Evolutionary conservation across 148 eudicot species (phyloP).

Genomic region (Salicornia ramosissima): DNA sequence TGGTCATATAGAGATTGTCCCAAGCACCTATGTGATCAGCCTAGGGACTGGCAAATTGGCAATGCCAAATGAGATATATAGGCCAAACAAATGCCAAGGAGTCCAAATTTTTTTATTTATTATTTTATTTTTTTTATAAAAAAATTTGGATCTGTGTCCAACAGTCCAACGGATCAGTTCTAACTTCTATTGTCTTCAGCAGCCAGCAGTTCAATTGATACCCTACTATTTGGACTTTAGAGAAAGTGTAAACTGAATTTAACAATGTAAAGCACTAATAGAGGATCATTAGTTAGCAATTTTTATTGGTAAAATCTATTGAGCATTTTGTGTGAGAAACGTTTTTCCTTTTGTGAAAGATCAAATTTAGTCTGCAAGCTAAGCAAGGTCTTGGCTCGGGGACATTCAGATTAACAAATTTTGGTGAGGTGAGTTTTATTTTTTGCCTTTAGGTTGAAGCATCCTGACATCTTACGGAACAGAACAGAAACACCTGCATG

Average conservation of each 20-base stretch:
- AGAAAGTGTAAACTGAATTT: neutral
- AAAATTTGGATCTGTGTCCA: no score
- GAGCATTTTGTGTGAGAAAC: conserved; percentile 1
- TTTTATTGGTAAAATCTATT: neutral
- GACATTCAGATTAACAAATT: neutral
- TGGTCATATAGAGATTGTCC: neutral
- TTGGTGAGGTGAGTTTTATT: conserved; percentile 1
- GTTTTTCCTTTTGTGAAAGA: neutral
- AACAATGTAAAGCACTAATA: neutral
- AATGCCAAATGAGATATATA: neutral
- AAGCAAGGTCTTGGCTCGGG: neutral
- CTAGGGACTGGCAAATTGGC: conserved; percentile 10
- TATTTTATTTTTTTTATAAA: no score
- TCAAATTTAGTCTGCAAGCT: neutral
- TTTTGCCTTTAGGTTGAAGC: conserved; percentile 4
- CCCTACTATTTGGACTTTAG: neutral
- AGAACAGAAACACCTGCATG: conserved; percentile 7
- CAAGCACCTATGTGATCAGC: neutral
- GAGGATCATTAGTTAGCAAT: neutral
- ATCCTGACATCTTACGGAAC: conserved; percentile 2
- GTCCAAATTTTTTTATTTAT: no score
- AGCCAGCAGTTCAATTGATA: neutral
- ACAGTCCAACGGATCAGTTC: neutral
- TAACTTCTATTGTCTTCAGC: neutral
- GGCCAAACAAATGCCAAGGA: neutral